Base-by-base conservation (phyloP, 441 rosid species). In the Theobroma grandiflorum region DNA sequence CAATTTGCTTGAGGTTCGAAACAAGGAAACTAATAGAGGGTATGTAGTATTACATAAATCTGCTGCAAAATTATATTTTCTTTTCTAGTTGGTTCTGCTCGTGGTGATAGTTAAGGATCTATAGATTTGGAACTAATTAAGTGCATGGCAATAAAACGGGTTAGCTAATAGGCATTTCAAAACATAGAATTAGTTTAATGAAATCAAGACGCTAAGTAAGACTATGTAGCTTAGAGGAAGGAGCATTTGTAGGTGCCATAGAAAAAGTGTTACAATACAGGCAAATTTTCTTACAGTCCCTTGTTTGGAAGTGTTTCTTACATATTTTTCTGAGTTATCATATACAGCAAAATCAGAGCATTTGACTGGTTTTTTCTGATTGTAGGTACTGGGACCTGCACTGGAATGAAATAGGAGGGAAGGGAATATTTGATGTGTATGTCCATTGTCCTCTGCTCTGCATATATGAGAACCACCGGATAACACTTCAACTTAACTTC, bases 21-120 rank as follows among this genome's bases (percentile, higher is more conserved):
- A 92, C 80, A 89, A 89, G 83, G 96, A 92, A 85, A 86, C 91
- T 47, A 91, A 92, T 77, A 84, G 96, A 87, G 96, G 96, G 96
- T 92, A 79, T 37, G 79, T 49, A 26, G 43, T 26, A 35, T 78
- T 62, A 20, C 63, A 26, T 26, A 26, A 26, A 26, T 26, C 31
- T 26, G 31, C 31, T 26, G 31, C 31, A 26, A 26, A 26, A 26
- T 26, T 26, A 26, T 26, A 26, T 26, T 26, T 42, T 40, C 5
- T 7, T 63, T 40, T 4, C 37, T 38, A 16, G 63, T 8, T 73
- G 38, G 7, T 73, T 57, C 65, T 57, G 50, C 76, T 55, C 11
- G 0, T 7, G 31, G 75, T 37, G 50, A 67, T 68, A n/a, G 72
- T 68, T 68, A 43, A 68, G 18, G 55, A 68, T 43, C 55, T 22